These are phyloP conservation scores for Arabidopsis hybrid DNA, from an alignment of 441 rosid species.

Conservation along the genomic window DNA sequence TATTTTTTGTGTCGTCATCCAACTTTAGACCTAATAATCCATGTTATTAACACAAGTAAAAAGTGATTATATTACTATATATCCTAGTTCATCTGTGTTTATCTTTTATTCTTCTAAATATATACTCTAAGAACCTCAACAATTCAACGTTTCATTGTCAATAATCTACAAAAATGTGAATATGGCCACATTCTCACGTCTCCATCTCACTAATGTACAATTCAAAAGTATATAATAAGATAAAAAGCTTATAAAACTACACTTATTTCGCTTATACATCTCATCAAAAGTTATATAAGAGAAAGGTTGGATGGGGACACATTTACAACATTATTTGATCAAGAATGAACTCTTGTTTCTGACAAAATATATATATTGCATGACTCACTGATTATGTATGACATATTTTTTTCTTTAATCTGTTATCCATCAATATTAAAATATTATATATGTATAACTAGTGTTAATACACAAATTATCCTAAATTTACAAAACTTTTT, in stretches of 20 bases:
- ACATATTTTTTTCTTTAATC: no score
- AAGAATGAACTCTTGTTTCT: no score
- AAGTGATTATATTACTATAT: background rate
- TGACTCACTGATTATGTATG: no score
- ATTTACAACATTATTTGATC: background rate
- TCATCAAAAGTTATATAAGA: background rate
- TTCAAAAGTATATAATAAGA: constrained; percentile 1
- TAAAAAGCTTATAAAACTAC: constrained; percentile 18
- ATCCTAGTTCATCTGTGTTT: background rate
- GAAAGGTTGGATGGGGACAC: constrained; percentile 11
- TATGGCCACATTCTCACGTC: constrained; percentile 10
- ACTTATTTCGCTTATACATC: constrained; percentile 4
- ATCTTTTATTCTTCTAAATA: background rate
- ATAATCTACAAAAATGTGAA: background rate
- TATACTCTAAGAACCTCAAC: background rate
- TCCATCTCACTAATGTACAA: constrained; percentile 14
- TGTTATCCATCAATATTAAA: no score
- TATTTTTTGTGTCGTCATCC: background rate
- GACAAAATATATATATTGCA: background rate
- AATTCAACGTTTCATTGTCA: background rate
- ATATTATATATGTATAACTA: no score
- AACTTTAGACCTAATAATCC: background rate
- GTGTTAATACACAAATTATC: no score
- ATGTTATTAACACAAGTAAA: background rate
- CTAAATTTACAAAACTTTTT: no score